Evolutionary conservation across 2,329 filamentous ascomycete species (phyloP), one percentile per base, ranked within the genome.

Genomic region (Venturia aucupariae): DNA sequence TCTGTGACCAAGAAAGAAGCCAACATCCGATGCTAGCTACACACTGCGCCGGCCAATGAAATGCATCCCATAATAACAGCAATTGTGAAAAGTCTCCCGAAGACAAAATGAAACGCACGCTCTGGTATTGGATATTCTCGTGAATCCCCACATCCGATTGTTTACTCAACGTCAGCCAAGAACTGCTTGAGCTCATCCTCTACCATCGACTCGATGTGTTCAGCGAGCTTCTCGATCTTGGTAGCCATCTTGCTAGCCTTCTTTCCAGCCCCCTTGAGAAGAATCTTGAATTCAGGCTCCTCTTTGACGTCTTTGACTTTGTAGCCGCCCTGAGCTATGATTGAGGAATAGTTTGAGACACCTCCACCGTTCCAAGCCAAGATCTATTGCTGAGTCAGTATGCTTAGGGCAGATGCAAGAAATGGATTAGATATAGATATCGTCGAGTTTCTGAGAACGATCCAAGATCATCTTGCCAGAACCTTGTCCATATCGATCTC

Each of bases 331-430:
- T 86, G 81, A 71, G 86, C 79, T 68, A 96, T 78, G 72, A 97
- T 96, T 71, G 89, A 82, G 67, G 85, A 84, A 86, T 90, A 97
- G 88, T 99, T 96, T 81, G 84, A 87, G 75, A 86, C 89, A 74
- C 94, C 94, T 80, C 92, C 95, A 75, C 95, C 94, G 85, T 99
- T 99, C 93, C 92, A 99, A 77, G 93, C 93, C 68, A 99, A 91
- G 74, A 96, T 83, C 80, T 82, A 69, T 13, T 22, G 35, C 11
- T 8, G 11, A 51, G 46, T 51, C 22, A 51, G 44, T 48, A 48
- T 24, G 13, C 3, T 24, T n/a, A 24, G 22, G 22, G 6, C 6
- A 66, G 65, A 35, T 0, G 19, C 42, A 27, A 19, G 54, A 68
- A 75, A 72, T 22, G 2, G 22, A 2, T 8, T 46, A 7, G 17